These are phyloP conservation scores for Agapanthus africanus DNA, from an alignment of 106 monocot species.

Conservation along the genomic window DNA sequence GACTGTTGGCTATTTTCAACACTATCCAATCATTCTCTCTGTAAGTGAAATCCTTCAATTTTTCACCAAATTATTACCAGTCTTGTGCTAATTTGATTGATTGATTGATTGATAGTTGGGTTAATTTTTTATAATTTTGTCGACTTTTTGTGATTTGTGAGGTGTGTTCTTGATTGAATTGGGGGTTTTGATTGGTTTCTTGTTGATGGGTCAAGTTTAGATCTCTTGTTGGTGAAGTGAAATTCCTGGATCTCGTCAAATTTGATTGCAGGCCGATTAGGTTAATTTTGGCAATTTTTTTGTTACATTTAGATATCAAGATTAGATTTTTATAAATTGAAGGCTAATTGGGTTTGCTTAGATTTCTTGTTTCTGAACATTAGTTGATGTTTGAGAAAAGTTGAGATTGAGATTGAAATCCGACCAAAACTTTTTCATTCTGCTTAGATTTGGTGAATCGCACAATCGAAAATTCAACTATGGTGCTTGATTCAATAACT, in stretches of 20 bases:
- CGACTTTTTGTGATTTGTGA: not conserved
- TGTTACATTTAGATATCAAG: not conserved
- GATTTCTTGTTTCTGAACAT: not conserved
- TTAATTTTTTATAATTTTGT: not conserved
- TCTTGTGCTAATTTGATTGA: not conserved
- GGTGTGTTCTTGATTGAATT: not conserved
- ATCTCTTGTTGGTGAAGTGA: not conserved
- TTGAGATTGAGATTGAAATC: not conserved
- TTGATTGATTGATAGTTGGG: not conserved
- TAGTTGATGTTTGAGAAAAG: not conserved
- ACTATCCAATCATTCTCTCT: not conserved
- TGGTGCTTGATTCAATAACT: constrained; percentile 46
- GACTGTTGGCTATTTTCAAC: too few species aligned
- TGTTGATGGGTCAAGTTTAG: not conserved
- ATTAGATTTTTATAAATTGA: not conserved
- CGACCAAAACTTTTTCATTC: not conserved
- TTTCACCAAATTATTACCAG: not conserved
- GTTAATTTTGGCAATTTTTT: not conserved
- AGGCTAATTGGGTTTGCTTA: not conserved
- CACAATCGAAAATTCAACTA: not conserved
- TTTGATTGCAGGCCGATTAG: not conserved
- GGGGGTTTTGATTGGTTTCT: not conserved
- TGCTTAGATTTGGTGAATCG: not conserved
- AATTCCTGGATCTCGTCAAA: too few species aligned
- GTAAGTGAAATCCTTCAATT: not conserved